Evolutionary conservation across 148 eudicot species (phyloP).

Genomic region (Limonium bicolor): DNA sequence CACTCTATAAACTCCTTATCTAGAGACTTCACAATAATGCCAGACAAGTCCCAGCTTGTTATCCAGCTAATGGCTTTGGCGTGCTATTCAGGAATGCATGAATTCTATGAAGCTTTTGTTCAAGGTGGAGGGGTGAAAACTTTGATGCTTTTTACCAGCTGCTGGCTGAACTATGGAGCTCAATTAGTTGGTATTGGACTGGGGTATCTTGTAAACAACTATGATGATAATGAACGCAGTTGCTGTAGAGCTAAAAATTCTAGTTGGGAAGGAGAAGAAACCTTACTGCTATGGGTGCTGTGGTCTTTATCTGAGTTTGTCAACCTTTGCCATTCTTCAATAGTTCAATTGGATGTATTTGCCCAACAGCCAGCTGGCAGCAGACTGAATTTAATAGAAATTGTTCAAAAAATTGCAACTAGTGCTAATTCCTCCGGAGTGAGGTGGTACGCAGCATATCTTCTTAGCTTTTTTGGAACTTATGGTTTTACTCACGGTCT

Average conservation of each 20-base stretch:
- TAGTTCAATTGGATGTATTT: constrained; percentile 15
- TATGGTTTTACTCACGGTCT: constrained; percentile 65
- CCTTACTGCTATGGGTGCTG: constrained; percentile 41
- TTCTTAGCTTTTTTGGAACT: constrained; percentile 47
- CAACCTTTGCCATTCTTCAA: constrained; percentile 14
- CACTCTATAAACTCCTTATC: constrained; percentile 22
- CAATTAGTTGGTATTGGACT: constrained; percentile 22
- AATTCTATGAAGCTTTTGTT: constrained; percentile 21
- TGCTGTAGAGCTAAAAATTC: constrained; percentile 37
- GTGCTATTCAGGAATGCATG: constrained; percentile 43
- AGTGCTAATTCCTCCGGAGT: constrained; percentile 33
- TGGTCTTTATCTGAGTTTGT: constrained; percentile 64
- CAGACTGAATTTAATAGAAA: constrained; percentile 32
- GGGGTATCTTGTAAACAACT: constrained; percentile 28
- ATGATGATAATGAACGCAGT: constrained; percentile 14
- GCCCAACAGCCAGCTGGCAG: constrained; percentile 14
- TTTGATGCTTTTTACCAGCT: constrained; percentile 28
- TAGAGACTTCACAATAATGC: constrained; percentile 17
- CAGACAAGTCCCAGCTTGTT: constrained; percentile 32
- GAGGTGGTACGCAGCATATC: constrained; percentile 59
- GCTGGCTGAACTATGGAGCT: constrained; percentile 35
- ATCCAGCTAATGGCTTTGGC: constrained; percentile 48
- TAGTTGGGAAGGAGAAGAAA: constrained; percentile 76
- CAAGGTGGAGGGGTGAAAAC: constrained; percentile 29
- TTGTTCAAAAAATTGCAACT: constrained; percentile 29